Evolutionary conservation across 148 eudicot genomes (phyloP), one percentile per base, ranked within the genome.

Genomic region (Fallopia convolvulus): DNA sequence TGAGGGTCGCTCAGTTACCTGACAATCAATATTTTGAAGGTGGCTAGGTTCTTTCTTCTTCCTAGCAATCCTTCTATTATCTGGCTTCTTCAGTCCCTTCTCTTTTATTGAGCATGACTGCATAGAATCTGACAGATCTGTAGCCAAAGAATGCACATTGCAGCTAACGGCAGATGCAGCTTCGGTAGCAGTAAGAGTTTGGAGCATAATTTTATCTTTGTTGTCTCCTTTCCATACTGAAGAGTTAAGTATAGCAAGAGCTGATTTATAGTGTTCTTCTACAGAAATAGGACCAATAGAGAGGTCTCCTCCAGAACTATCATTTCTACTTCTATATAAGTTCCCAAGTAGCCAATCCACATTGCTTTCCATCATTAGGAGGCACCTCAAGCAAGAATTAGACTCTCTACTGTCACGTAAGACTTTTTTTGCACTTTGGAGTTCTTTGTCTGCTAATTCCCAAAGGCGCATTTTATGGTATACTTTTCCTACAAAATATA

Each of bases 281-380:
- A 87, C 89, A 81, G 75, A n/a, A 60, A 44, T 79, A 76, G 78
- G 74, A 72, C 77, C 76, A 11, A 77, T 30, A 39, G n/a, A 78
- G 53, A 68, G 41, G 12, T 50, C 41, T 60, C 7, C 89, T 23
- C 77, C 63, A 66, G 65, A 76, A 78, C 76, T 74, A 75, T 77
- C 75, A 44, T 56, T 33, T 8, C 79, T 83, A 76, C 83, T 84
- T 76, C 88, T 80, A 74, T 50, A 84, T 74, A 92, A 72, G 73
- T 90, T 86, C 71, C 92, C 96, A 82, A 86, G 85, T 82, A 88
- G 88, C 78, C 84, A 90, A 79, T 82, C 84, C 55, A 95, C 85
- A 72, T 83, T 77, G 84, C 86, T 81, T 83, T 92, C 91, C 83
- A 84, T 70, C 75, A 91, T 66, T 75, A 77, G 77, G 73, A 32